Base-by-base conservation (phyloP, 768 basidiomycete genomes). In the Artomyces pyxidatus region DNA sequence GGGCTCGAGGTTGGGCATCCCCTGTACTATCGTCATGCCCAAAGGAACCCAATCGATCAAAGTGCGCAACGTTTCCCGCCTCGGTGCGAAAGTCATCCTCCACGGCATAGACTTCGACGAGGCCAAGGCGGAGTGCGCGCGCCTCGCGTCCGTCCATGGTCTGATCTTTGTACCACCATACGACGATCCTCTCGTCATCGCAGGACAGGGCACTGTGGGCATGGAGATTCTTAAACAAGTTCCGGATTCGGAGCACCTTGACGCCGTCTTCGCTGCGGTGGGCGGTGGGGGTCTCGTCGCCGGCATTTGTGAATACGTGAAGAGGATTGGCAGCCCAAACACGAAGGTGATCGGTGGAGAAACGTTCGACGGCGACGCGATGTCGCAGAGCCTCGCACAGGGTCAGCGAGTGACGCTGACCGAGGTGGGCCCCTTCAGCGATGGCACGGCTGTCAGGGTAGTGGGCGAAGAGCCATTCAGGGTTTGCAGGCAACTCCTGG, bases 21-120 rank as follows among this genome's bases (percentile, higher is more conserved):
- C 96, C 3, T 96, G 92, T 55, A 97, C 93, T n/a, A 98, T 99
- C 60, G 91, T 99, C 53, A 98, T 99, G 96, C 96, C 96, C 1
- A 71, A 84, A 37, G 89, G 82, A 12, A 98, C 96, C 2, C 96
- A 96, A 1, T 77, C 85, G 35, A 99, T 99, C 76, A 99, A 99
- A 71, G 89, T 94, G 62, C 75, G 82, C 51, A 97, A 95, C 59
- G 96, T 96, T 23, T 81, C 87, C n/a, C 85, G 95, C 19, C 73
- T 99, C 23, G 94, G 93, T 45, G 91, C 94, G 29, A 94, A 95
- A 59, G 93, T 97, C 55, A 81, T 99, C 45, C 76, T 97, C 5
- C 83, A 93, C 63, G 96, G 96, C 10, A 63, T 62, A 23, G 95
- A 98, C 68, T 98, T 99, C 60, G 95, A 98, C 67, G 94, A 85